These are phyloP conservation scores for Kernera saxatilis DNA, from an alignment of 345 rosid genomes.

Conservation along the genomic window DNA sequence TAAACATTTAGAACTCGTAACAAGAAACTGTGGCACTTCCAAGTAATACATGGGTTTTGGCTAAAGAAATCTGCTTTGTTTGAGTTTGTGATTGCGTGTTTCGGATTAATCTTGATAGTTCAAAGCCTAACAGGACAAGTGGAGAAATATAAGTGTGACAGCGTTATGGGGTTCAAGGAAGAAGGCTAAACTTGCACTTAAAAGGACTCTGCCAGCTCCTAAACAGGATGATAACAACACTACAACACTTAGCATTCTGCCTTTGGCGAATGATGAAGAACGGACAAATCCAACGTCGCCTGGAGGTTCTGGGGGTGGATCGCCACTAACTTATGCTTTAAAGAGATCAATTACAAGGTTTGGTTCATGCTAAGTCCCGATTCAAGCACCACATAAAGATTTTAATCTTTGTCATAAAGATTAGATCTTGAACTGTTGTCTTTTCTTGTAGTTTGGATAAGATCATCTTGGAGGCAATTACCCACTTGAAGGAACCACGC, in stretches of 20 bases:
- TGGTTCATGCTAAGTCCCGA: conserved; percentile 3
- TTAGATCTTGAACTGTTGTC: conserved; percentile 4
- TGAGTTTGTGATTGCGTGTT: not conserved
- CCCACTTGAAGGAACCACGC: conserved; percentile 68
- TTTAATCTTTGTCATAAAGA: not conserved
- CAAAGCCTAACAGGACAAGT: conserved; percentile 66
- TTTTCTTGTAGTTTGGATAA: conserved; percentile 64
- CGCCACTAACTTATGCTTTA: conserved; percentile 35
- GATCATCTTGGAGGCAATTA: conserved; percentile 72
- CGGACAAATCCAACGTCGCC: conserved; percentile 51
- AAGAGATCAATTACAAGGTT: conserved; percentile 70
- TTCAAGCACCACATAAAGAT: not conserved
- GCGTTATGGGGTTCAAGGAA: conserved; percentile 89
- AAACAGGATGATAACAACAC: conserved; percentile 47
- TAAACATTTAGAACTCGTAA: conserved; percentile 2
- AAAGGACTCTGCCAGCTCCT: conserved; percentile 40
- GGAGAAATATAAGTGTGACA: conserved; percentile 98
- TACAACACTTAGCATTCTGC: conserved; percentile 30
- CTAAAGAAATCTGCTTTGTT: not conserved
- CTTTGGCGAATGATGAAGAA: conserved; percentile 47
- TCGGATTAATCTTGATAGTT: conserved; percentile 13
- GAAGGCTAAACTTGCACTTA: conserved; percentile 78
- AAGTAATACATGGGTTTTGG: not conserved
- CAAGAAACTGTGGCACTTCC: not conserved
- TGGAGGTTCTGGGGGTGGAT: conserved; percentile 41